Conservation (phyloP, 352 stramenopile species). For the Pythium pyrilobum region DNA sequence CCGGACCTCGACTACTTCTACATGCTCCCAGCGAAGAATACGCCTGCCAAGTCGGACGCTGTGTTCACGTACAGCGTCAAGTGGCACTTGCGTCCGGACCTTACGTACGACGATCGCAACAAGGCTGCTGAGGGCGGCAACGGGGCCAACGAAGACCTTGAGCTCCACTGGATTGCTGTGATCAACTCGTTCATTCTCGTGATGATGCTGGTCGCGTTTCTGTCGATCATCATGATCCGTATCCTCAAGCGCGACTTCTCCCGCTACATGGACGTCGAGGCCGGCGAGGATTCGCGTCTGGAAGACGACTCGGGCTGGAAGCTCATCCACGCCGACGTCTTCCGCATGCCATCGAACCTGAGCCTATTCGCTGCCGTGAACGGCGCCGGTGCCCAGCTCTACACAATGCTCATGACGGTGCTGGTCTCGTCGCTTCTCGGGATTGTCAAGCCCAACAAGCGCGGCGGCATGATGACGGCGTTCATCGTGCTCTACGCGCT, state of each 20-base stretch:
- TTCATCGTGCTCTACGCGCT: slow-evolving; percentile 94
- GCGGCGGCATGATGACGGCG: slow-evolving; percentile 90
- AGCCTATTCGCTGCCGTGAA: slow-evolving; percentile 91
- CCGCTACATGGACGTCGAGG: slow-evolving; percentile 95
- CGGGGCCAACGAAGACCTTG: slow-evolving; percentile 43
- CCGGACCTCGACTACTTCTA: slow-evolving; percentile 57
- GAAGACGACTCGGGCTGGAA: slow-evolving; percentile 98
- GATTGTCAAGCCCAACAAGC: slow-evolving; percentile 91
- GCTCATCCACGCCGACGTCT: slow-evolving; percentile 96
- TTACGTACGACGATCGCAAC: slow-evolving; percentile 90
- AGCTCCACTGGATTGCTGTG: slow-evolving; percentile 98
- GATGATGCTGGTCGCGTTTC: slow-evolving; percentile 94
- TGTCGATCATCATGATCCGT: slow-evolving; percentile 96
- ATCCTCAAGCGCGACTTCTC: slow-evolving; percentile 98
- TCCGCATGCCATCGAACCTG: slow-evolving; percentile 90
- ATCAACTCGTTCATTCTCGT: slow-evolving; percentile 99
- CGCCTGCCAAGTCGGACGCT: slow-evolving; percentile 35
- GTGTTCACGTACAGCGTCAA: slow-evolving; percentile 96
- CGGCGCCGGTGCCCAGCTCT: slow-evolving; percentile 93
- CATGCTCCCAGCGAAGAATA: slow-evolving; percentile 38
- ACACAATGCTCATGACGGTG: slow-evolving; percentile 90
- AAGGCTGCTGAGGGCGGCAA: slow-evolving; percentile 50
- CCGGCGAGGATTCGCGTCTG: slow-evolving; percentile 72
- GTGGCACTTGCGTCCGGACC: slow-evolving; percentile 87
- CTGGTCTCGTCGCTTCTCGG: slow-evolving; percentile 89